Evolutionary conservation across 345 rosid species (phyloP).

Genomic region (Eutrema heterophyllum): DNA sequence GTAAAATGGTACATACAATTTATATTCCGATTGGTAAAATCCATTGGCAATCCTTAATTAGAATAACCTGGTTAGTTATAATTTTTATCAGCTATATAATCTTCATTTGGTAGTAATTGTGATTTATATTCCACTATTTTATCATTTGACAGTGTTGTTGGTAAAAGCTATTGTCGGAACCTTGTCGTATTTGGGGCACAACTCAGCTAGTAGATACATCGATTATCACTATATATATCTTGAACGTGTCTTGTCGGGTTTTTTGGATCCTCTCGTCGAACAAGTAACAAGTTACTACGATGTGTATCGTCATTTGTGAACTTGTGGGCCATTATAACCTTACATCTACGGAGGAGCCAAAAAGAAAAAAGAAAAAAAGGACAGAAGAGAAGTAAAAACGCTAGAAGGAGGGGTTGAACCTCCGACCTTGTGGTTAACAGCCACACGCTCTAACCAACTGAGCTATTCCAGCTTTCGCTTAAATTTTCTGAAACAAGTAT

Average conservation of each 20-base stretch:
- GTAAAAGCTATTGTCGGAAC: not conserved
- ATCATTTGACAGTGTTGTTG: not conserved
- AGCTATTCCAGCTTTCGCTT: conserved; percentile 58
- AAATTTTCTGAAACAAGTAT: no score
- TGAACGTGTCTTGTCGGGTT: conserved; percentile 11
- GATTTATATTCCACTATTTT: not conserved
- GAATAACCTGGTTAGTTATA: not conserved
- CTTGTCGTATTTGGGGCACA: no score
- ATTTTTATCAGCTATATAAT: not conserved
- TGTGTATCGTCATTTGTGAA: not conserved
- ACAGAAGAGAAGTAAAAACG: not conserved
- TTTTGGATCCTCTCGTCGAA: not conserved
- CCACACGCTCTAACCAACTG: conserved; percentile 93
- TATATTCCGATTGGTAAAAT: not conserved
- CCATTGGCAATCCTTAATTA: not conserved
- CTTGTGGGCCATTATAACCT: not conserved
- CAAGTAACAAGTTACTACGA: not conserved
- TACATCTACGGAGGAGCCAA: not conserved
- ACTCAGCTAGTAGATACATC: no score
- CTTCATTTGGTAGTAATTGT: not conserved
- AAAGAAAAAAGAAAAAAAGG: not conserved
- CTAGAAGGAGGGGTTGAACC: conserved; percentile 69
- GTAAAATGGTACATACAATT: not conserved
- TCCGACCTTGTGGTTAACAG: conserved; percentile 91
- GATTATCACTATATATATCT: no score